Evolutionary conservation across 805 yeast genomes (phyloP).

Genomic region (Kurtzmaniella fragi): DNA sequence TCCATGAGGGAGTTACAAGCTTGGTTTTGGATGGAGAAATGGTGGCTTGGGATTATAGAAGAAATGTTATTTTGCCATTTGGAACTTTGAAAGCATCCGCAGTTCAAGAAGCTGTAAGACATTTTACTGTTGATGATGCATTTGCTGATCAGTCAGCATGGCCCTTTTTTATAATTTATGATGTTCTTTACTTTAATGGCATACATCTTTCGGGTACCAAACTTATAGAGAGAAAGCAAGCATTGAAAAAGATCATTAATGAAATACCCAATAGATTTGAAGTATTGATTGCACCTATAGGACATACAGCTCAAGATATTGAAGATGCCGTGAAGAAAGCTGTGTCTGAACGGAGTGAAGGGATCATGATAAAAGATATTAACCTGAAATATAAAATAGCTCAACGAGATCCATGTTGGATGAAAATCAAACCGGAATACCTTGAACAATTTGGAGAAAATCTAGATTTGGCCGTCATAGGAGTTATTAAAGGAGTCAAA

Average conservation of each 20-base stretch:
- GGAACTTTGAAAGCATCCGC: conserved; percentile 76
- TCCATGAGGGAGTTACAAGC: conserved; percentile 32
- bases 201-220: conserved; percentile 50
- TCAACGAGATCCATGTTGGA: conserved; percentile 65
- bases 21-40: conserved; percentile 84
- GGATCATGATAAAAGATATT: conserved; percentile 70
- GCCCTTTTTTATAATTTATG: conserved; percentile 67
- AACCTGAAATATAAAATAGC: conserved; percentile 55
- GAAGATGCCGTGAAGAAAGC: conserved; percentile 51
- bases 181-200: conserved; percentile 68
- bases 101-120: conserved; percentile 42
- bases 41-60: conserved; percentile 74
- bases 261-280: conserved; percentile 48
- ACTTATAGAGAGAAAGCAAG: conserved; percentile 50
- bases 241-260: conserved; percentile 41
- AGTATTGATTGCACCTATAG: conserved; percentile 36
- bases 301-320: conserved; percentile 47
- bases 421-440: conserved; percentile 89
- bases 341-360: conserved; percentile 67
- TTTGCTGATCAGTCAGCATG: conserved; percentile 28
- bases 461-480: conserved; percentile 74
- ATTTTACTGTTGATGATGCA: conserved; percentile 31
- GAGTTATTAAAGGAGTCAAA: conserved; percentile 70
- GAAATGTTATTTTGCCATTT: conserved; percentile 62
- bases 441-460: conserved; percentile 82